Evolutionary conservation across 1,284 basidiomycete species (phyloP), one percentile per base, ranked within the genome.

Genomic region (Cystobasidium slooffiae): DNA sequence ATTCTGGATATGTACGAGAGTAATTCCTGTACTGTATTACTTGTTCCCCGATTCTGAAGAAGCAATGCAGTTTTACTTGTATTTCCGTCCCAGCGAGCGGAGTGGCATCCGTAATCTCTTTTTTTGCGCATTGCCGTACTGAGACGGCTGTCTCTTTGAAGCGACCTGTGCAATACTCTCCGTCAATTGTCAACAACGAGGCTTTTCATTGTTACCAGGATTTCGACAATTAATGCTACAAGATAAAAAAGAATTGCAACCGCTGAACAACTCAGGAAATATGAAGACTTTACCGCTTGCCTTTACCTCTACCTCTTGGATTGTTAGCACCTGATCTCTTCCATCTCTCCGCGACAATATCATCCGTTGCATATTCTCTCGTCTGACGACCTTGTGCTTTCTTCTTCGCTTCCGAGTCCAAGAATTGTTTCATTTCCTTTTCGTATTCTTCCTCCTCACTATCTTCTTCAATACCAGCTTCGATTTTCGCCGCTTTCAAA

Each of bases 381-480:
- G 49, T 49, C 39, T 58, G 44, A 47, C 55, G 31, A 14, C 16
- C 6, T 37, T 65, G n/a, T 22, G 24, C 62, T 37, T 73, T 65
- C 53, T 65, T 66, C 46, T 73, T 73, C 43, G 31, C 70, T 46
- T 66, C 66, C 16, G 37, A 46, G 37, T 73, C 70, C 1, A 73
- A 49, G 20, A 47, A 66, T 59, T 73, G 47, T 51, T 65, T 49
- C 52, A 73, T 64, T 18, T 73, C 70, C 24, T 65, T 61, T 18
- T 65, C 63, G 43, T 73, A 73, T 41, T 73, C 51, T 44, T 73
- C 70, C 22, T 73, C 70, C 24, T 65, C 70, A 24, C 53, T 58
- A 43, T 65, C 62, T 8, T 70, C 68, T 41, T 73, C 63, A 9
- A 66, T 66, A 31, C 70, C 70, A 56, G 70, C 70, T 66, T 73